These are phyloP conservation scores for Platanus orientalis DNA, from an alignment of 164 flowering plant genomes.

Conservation along the genomic window DNA sequence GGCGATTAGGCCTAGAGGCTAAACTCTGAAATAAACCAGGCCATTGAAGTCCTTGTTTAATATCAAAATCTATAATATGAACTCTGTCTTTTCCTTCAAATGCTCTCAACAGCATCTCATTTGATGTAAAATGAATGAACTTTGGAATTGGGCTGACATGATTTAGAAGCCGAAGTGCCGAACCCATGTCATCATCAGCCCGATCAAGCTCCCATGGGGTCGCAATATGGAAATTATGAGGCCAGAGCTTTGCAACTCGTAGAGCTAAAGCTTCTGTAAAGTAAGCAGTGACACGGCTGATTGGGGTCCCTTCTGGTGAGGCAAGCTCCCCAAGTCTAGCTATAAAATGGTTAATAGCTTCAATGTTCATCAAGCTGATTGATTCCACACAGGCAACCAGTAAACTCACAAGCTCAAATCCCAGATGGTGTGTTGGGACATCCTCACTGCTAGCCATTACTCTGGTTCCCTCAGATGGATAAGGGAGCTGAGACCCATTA, in stretches of 20 bases:
- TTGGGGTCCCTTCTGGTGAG: conserved; percentile 66
- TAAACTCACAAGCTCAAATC: conserved; percentile 69
- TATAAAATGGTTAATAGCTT: conserved; percentile 51
- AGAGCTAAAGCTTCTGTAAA: conserved; percentile 82
- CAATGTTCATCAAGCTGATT: conserved; percentile 52
- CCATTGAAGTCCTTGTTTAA: conserved; percentile 18
- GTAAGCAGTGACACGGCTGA: conserved; percentile 69
- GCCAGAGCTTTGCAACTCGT: conserved; percentile 75
- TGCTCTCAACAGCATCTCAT: conserved; percentile 8
- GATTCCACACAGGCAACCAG: conserved; percentile 75
- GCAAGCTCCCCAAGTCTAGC: conserved; percentile 75
- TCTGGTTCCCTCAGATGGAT: conserved; percentile 29
- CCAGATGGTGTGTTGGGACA: conserved; percentile 36
- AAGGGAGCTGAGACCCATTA: conserved; percentile 49
- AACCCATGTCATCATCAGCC: background rate
- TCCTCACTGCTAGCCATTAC: conserved; percentile 16
- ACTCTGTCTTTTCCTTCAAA: conserved; percentile 10
- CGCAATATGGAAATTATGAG: conserved; percentile 59
- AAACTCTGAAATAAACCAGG: conserved; percentile 9
- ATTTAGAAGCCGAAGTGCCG: conserved; percentile 9
- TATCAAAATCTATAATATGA: conserved; percentile 12
- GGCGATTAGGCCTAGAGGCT: background rate
- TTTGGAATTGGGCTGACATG: conserved; percentile 12
- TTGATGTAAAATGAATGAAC: conserved; percentile 12
- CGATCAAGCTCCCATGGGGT: conserved; percentile 63